These are phyloP conservation scores for Sugiyamaella xylanicola DNA, from an alignment of 1,139 yeast species.

Conservation along the genomic window DNA sequence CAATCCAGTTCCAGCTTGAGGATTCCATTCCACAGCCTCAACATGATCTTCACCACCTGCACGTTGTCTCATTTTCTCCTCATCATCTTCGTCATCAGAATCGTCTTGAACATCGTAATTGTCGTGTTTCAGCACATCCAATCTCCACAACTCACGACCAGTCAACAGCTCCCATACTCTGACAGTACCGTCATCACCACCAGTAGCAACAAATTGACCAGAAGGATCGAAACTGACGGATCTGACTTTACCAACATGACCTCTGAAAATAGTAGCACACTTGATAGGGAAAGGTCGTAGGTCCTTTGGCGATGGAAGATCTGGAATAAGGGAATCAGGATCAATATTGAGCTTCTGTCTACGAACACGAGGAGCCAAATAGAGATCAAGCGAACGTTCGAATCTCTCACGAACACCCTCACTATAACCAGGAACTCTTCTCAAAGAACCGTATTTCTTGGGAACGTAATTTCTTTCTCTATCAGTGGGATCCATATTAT, in stretches of 20 bases:
- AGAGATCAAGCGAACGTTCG: conserved; percentile 90
- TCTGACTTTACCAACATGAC: conserved; percentile 83
- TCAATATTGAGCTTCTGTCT: conserved; percentile 89
- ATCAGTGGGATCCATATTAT: conserved; percentile 70
- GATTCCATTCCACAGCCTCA: conserved; percentile 89
- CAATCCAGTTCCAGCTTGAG: conserved; percentile 63
- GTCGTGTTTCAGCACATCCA: conserved; percentile 49
- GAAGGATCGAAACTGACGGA: conserved; percentile 81
- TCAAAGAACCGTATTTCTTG: conserved; percentile 73
- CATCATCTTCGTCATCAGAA: conserved; percentile 41
- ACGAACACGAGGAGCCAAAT: conserved; percentile 95
- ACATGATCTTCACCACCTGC: conserved; percentile 64
- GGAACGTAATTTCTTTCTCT: conserved; percentile 81
- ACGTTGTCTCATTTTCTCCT: conserved; percentile 36
- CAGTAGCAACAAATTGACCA: conserved; percentile 96
- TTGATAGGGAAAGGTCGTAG: conserved; percentile 97
- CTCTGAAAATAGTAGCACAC: conserved; percentile 79
- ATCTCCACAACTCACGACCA: conserved; percentile 86
- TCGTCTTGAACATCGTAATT: conserved; percentile 47
- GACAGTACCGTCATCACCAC: conserved; percentile 96
- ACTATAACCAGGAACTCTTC: conserved; percentile 92
- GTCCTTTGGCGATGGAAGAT: conserved; percentile 95
- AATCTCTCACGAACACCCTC: conserved; percentile 86
- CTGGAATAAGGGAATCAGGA: conserved; percentile 95
- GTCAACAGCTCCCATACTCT: conserved; percentile 94